phyloP scores from a whole-genome alignment of 148 eudicot species.

The Rhododendron griersonianum region DNA sequence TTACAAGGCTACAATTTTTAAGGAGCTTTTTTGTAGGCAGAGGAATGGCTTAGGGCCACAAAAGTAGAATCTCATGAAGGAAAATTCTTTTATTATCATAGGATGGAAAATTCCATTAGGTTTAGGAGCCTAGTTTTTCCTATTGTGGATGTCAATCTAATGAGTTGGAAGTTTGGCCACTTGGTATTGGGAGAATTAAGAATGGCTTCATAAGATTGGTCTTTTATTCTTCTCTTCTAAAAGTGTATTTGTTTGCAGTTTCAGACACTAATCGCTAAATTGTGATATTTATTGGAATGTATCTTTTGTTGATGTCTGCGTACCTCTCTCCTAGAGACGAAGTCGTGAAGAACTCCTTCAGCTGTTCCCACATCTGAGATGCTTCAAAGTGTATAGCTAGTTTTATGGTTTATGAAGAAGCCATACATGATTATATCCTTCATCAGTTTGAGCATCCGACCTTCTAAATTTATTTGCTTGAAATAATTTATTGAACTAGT shows the following conservation, averaged over 20 bases:
- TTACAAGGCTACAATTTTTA: background rate
- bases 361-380: constrained; percentile 59
- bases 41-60: background rate
- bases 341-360: constrained; percentile 69
- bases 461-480: background rate
- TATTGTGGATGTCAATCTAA: background rate
- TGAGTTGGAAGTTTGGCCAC: background rate
- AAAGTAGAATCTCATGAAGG: background rate
- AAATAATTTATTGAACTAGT: background rate
- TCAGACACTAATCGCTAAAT: background rate
- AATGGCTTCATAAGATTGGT: background rate
- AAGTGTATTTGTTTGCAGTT: background rate
- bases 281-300: background rate
- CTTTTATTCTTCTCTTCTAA: background rate
- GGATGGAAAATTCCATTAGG: background rate
- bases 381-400: constrained; percentile 94
- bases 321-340: constrained; percentile 44
- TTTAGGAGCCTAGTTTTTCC: background rate
- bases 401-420: constrained; percentile 2
- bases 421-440: background rate
- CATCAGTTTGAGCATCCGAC: background rate
- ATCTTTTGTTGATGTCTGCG: background rate
- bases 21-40: background rate
- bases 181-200: background rate
- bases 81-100: background rate